These are phyloP conservation scores for Solanum pinnatisectum DNA, from an alignment of 257 asterid genomes.

Conservation along the genomic window DNA sequence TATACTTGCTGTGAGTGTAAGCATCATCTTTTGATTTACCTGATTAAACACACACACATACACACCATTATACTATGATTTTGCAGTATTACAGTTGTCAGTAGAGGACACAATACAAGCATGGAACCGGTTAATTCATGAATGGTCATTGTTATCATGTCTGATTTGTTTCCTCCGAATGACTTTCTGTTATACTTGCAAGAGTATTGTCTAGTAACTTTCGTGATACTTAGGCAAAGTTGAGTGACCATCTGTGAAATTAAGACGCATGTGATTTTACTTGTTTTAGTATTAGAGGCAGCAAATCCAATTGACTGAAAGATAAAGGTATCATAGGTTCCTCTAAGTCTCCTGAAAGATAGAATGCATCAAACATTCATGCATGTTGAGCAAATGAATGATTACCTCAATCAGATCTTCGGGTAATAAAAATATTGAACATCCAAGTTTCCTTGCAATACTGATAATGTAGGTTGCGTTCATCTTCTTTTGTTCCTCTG, in stretches of 20 bases:
- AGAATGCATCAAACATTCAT: not conserved
- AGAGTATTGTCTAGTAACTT: not conserved
- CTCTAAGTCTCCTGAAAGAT: not conserved
- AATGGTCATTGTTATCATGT: not conserved
- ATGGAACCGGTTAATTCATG: not conserved
- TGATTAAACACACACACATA: not conserved
- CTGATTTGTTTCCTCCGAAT: not conserved
- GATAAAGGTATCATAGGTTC: not conserved
- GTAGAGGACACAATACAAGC: not conserved
- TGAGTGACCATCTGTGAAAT: not conserved
- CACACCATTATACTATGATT: not conserved
- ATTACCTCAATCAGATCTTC: slow-evolving; percentile 91
- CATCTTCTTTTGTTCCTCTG: slow-evolving; percentile 90
- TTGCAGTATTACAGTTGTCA: not conserved
- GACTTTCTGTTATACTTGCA: not conserved
- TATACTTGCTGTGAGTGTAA: slow-evolving; percentile 38
- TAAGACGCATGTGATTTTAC: not conserved
- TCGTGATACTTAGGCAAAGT: not conserved
- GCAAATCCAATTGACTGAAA: not conserved
- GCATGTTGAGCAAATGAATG: not conserved
- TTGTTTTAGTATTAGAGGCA: not conserved
- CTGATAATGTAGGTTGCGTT: slow-evolving; percentile 90
- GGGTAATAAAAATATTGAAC: slow-evolving; percentile 88
- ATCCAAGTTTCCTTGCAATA: slow-evolving; percentile 93
- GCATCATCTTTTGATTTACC: slow-evolving; percentile 48